Evolutionary conservation across 805 yeast genomes (phyloP), one percentile per base, ranked within the genome.

Genomic region (Nematodospora valgi): DNA sequence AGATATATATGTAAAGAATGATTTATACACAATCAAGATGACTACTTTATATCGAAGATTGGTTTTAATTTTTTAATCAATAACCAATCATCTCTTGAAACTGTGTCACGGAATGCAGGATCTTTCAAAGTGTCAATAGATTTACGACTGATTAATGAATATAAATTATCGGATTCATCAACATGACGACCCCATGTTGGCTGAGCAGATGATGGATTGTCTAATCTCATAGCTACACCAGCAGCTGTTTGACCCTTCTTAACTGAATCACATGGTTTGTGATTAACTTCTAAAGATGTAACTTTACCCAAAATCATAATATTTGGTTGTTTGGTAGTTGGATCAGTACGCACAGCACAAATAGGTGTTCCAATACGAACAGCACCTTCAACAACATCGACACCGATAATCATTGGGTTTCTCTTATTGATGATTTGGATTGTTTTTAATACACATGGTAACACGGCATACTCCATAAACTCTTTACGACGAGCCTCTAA

Each of bases 121-220:
- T 93, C 98, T 69, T 93, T 93, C 74, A 93, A 78, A n/a, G 95
- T 85, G 59, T 93, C 97, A 49, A 93, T 89, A 23, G 96, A 85
- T 62, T 73, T 85, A 72, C 98, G 80, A 9, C 93, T 58, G 45
- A 93, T 76, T 68, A 84, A 72, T n/a, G 98, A 91, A 66, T 89
- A 93, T 56, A 93, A 70, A 30, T 76, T 73, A 62, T 93, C 99
- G 40, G 78, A 70, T 65, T 93, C 99, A 61, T 88, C 96, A 49
- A 93, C 94, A 58, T 93, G 99, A 70, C 98, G 86, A 45, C 99
- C 99, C 98, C 98, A 93, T 10, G 86, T 81, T 37, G 98, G 98
- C 67, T 88, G 96, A 46, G 86, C 91, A 39, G 84, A 73, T 28
- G 95, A 84, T 46, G 95, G 89, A 51, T 86, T 83, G 38, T 93